Evolutionary conservation across 1,139 yeast species (phyloP), one percentile per base, ranked within the genome.

Genomic region (Lodderomyces margitis): DNA sequence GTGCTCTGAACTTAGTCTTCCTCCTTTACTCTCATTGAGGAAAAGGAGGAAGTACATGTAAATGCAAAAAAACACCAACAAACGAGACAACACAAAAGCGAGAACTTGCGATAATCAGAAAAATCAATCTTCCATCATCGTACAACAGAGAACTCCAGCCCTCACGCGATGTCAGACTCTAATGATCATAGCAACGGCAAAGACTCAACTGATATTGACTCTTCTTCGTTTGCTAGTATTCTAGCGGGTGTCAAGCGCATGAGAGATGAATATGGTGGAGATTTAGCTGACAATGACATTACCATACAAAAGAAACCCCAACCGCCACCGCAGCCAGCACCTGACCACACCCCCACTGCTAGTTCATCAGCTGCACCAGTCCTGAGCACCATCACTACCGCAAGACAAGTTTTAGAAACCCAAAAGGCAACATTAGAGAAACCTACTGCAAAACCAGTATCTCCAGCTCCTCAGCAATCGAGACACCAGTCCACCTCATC

Each of bases 181-280:
- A 32, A 32, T 17, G 8, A 20, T 12, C 8, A 8, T 15, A 27
- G 27, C 17, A 39, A 32, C 16, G 36, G 19, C 16, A 21, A 40
- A 2, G 31, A 38, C 10, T n/a, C 37, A 23, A 36, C 38, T 7
- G 38, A 41, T 23, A 39, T 50, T 4, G 81, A 79, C 50, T 62
- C 82, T 1, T 73, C 82, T 2, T 81, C 87, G 1, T 81, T 81
- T 57, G 77, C 81, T 36, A 78, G 83, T 53, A 78, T 82, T 31
- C 57, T 81, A 36, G 86, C 81, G 1, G 84, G 83, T 15, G 85
- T 80, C 2, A 67, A 75, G 54, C 70, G 73, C 39, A 70, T 81
- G 64, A 59, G 75, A 44, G 70, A 69, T 40, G 56, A 60, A 42
- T 58, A 55, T 42, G 63, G 59, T 6, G 50, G 46, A 1, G 44